A percentile compares a stretch with the other conserved stretches of the same genome.
Evolutionary conservation across 1,139 yeast genomes (phyloP).

Genomic region (Torulaspora pretoriensis): DNA sequence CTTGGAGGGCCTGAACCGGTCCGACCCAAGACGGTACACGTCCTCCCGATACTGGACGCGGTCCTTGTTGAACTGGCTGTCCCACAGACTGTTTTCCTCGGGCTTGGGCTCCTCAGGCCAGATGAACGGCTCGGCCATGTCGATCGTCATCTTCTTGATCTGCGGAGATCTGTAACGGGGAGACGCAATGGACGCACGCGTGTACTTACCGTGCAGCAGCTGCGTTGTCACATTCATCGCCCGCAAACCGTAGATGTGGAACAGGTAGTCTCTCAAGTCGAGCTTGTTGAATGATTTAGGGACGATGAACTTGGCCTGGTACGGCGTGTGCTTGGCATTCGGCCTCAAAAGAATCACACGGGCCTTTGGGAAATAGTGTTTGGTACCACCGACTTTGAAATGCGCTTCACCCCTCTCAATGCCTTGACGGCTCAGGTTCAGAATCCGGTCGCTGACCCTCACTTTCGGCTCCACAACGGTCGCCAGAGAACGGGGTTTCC

Average conservation of each 20-base stretch:
- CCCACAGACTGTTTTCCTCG: slow-evolving; percentile 39
- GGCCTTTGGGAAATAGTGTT: slow-evolving; percentile 79
- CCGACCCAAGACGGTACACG: slow-evolving; percentile 56
- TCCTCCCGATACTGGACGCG: slow-evolving; percentile 43
- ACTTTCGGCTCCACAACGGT: slow-evolving; percentile 17
- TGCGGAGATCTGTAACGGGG: slow-evolving; percentile 79
- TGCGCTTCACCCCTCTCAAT: slow-evolving; percentile 69
- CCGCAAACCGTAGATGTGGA: slow-evolving; percentile 80
- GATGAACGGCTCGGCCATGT: slow-evolving; percentile 85
- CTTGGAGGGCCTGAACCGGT: slow-evolving; percentile 58
- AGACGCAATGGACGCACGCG: slow-evolving; percentile 54
- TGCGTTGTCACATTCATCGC: slow-evolving; percentile 86
- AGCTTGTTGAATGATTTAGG: slow-evolving; percentile 87
- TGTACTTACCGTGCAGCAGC: slow-evolving; percentile 67
- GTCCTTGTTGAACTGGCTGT: slow-evolving; percentile 39
- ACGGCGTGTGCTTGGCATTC: slow-evolving; percentile 91
- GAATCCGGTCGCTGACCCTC: slow-evolving; percentile 31
- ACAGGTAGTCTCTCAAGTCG: slow-evolving; percentile 86
- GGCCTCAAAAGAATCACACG: slow-evolving; percentile 76
- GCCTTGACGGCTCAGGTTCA: slow-evolving; percentile 47
- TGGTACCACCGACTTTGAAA: slow-evolving; percentile 69
- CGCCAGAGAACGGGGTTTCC: slow-evolving; percentile 21
- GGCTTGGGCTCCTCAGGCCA: slow-evolving; percentile 76
- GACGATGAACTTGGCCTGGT: slow-evolving; percentile 89
- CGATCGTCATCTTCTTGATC: slow-evolving; percentile 90